phyloP scores from a whole-genome alignment of 768 basidiomycete genomes.

The Steccherinum ochraceum region DNA sequence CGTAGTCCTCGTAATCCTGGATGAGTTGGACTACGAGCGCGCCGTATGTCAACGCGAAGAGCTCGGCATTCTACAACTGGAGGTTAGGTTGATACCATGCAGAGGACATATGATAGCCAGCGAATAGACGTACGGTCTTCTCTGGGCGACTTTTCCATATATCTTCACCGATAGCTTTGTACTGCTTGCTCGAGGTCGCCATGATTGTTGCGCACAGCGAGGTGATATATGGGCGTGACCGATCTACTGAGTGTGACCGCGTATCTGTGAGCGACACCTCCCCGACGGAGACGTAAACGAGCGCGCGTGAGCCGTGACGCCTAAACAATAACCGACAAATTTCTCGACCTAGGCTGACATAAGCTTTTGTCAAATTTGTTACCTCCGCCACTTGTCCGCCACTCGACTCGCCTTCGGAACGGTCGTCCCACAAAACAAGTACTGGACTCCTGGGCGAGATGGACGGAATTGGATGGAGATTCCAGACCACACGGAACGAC shows the following conservation, averaged over 20 bases:
- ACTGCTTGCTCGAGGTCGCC: conserved; percentile 75
- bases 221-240: too few species aligned
- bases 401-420: too few species aligned
- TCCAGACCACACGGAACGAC: neutral
- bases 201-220: conserved; percentile 26
- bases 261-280: neutral
- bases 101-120: neutral
- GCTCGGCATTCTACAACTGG: conserved; percentile 79
- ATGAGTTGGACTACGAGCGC: conserved; percentile 97
- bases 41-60: conserved; percentile 95
- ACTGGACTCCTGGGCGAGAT: too few species aligned
- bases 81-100: conserved; percentile 8
- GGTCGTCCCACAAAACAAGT: too few species aligned
- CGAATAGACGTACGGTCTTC: conserved; percentile 68
- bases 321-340: too few species aligned
- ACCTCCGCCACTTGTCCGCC: too few species aligned
- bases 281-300: neutral
- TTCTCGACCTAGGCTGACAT: too few species aligned
- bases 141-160: conserved; percentile 93
- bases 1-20: conserved; percentile 98
- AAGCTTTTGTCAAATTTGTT: too few species aligned
- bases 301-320: too few species aligned
- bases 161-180: conserved; percentile 88
- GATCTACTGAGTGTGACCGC: too few species aligned
- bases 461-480: too few species aligned